Percentiles rank a stretch among this genome's conserved stretches.
phyloP scores from a whole-genome alignment of 305 asterid species.

The Solanum chacoense region DNA sequence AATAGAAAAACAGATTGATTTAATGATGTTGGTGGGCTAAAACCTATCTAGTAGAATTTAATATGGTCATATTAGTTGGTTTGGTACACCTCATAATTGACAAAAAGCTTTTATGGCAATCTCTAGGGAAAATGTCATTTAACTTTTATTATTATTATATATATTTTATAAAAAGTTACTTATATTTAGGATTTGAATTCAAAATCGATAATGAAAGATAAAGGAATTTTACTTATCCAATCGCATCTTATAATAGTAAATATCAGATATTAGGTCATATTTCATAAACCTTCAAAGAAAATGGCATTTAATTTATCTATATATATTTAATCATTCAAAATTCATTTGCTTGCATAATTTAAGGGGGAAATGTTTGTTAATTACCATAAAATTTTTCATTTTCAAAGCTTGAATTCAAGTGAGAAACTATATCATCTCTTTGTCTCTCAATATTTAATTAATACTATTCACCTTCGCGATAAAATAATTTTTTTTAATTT shows the following conservation, averaged over 20 bases:
- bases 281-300: neutral
- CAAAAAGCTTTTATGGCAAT: neutral
- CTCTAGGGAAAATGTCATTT: neutral
- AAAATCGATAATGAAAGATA: fast-evolving
- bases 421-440: neutral
- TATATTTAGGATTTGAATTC: neutral
- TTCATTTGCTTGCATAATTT: neutral
- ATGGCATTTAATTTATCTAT: neutral
- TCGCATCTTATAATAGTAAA: neutral
- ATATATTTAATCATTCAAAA: neutral
- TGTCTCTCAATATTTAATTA: neutral
- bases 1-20: neutral
- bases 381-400: neutral
- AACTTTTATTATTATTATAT: neutral
- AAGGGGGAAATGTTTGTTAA: neutral
- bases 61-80: neutral
- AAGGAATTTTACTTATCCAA: neutral
- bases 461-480: neutral
- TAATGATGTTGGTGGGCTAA: constrained; percentile 2
- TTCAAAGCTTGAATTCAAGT: neutral
- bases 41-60: neutral
- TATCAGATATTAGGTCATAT: neutral
- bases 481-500: neutral
- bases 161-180: neutral
- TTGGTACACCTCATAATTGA: neutral